Evolutionary conservation across 2,329 filamentous ascomycete species (phyloP), one percentile per base, ranked within the genome.

Genomic region (Stemphylium beticola): DNA sequence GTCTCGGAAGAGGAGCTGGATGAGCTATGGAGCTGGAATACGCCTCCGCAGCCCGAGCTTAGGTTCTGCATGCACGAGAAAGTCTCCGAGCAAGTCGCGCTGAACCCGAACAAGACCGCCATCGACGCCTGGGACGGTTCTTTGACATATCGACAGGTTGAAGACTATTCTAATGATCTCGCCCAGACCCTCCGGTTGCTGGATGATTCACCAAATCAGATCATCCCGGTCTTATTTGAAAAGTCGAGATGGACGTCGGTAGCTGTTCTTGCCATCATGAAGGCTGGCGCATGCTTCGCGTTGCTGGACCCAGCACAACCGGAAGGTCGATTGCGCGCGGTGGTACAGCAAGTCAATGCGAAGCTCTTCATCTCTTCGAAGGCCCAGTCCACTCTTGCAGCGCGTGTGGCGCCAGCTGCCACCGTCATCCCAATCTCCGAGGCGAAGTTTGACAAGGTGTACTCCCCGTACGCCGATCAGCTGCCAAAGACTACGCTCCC

Each of bases 11-110:
- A 67, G n/a, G 80, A 82, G 50, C 61, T 81, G 4, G 62, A 76
- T 14, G 68, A 78, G 18, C 75, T 83, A 38, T 83, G 81, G 81
- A 64, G 65, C 3, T 81, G 80, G 78, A 83, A 82, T 40, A 67
- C 78, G 24, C 55, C 71, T 2, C 56, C 82, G 2, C 80, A 80
- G 17, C 76, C 78, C 2, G 72, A 74, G 1, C 71, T 77, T 48
- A 67, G 75, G 32, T 76, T 74, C 34, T 81, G 80, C 62, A 81
- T 81, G 73, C 79, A 83, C 55, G 77, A 80, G 1, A 73, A 81
- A 50, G 67, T 83, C 14, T 65, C 75, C 4, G 67, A 79, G 47
- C 76, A 71, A 63, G 74, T 75, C 12, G 56, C 57, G 36, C 55
- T 62, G 10, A 57, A 69, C 12, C 73, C 75, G 0, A 62, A 75